These are phyloP conservation scores for Podaxis mareebaensis DNA, from an alignment of 768 basidiomycete species.

Conservation along the genomic window DNA sequence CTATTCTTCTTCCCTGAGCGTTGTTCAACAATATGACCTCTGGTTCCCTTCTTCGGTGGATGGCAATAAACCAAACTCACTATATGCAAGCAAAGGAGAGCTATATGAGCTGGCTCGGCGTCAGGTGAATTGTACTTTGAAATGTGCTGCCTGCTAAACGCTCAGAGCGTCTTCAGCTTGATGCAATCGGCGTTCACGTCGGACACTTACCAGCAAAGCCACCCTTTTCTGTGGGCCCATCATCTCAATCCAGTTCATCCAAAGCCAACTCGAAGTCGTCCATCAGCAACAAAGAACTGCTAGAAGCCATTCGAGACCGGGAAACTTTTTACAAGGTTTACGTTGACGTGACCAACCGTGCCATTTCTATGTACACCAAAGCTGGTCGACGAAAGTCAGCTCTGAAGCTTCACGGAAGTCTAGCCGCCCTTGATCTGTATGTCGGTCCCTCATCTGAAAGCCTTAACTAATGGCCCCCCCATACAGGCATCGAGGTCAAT, in stretches of 20 bases:
- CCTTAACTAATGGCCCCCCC: background rate
- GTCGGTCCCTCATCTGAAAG: slow-evolving; percentile 28
- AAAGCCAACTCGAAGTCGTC: slow-evolving; percentile 28
- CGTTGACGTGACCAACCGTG: slow-evolving; percentile 68
- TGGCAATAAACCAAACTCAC: slow-evolving; percentile 44
- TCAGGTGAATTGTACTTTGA: slow-evolving; percentile 55
- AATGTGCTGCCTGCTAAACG: background rate
- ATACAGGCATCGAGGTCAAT: slow-evolving; percentile 65
- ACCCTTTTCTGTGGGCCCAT: slow-evolving; percentile 65
- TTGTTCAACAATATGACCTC: slow-evolving; percentile 74
- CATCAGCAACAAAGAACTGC: slow-evolving; percentile 62
- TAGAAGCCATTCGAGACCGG: slow-evolving; percentile 52
- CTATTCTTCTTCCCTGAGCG: slow-evolving; percentile 85
- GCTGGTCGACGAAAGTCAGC: slow-evolving; percentile 87
- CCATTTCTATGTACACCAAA: slow-evolving; percentile 82
- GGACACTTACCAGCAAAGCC: slow-evolving; percentile 71
- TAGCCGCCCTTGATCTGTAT: slow-evolving; percentile 89
- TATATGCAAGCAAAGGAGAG: slow-evolving; percentile 84
- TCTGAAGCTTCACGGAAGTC: slow-evolving; percentile 77
- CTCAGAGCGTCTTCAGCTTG: slow-evolving; percentile 54
- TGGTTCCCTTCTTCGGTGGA: slow-evolving; percentile 60
- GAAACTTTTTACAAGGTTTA: slow-evolving; percentile 81
- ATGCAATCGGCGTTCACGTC: slow-evolving; percentile 74
- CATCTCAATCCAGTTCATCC: slow-evolving; percentile 25
- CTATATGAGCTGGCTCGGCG: slow-evolving; percentile 83